Evolutionary conservation across 805 yeast species (phyloP).

Genomic region (Teunomyces aglyptinius): DNA sequence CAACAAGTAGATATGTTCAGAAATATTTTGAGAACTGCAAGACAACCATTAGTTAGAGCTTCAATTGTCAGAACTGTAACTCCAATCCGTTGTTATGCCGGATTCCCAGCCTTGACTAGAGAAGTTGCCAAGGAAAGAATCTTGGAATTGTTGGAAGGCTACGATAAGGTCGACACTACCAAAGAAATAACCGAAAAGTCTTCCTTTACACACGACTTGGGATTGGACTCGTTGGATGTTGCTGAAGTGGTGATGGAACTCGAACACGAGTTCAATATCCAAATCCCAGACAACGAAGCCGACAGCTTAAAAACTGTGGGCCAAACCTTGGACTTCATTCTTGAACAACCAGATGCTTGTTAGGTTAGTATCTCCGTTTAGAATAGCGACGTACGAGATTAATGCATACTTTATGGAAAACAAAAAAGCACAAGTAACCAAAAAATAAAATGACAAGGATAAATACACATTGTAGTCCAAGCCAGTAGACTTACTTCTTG

Average conservation of each 20-base stretch:
- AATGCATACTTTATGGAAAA: slow-evolving; percentile 1
- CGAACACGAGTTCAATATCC: slow-evolving; percentile 48
- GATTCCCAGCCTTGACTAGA: slow-evolving; percentile 58
- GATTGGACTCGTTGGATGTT: slow-evolving; percentile 47
- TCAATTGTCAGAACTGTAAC: slow-evolving; percentile 13
- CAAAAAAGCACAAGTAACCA: background rate
- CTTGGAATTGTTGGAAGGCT: slow-evolving; percentile 62
- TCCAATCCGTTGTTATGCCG: slow-evolving; percentile 45
- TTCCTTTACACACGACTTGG: slow-evolving; percentile 40
- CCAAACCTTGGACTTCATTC: slow-evolving; percentile 42
- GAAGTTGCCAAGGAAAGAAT: slow-evolving; percentile 63
- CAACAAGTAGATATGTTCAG: slow-evolving; percentile 27
- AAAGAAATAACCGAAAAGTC: slow-evolving; percentile 38
- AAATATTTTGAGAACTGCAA: slow-evolving; percentile 26
- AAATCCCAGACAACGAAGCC: slow-evolving; percentile 47
- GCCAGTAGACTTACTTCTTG: background rate
- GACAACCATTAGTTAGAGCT: slow-evolving; percentile 19
- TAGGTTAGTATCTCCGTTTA: slow-evolving; percentile 11
- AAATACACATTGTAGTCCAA: background rate
- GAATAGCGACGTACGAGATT: background rate
- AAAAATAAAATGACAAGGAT: background rate
- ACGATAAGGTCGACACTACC: slow-evolving; percentile 48
- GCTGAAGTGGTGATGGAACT: slow-evolving; percentile 48
- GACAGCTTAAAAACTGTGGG: slow-evolving; percentile 47
- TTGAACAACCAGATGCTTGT: slow-evolving; percentile 43